Conservation (phyloP, 1,284 basidiomycete species). For the Cutaneotrichosporon sp. region DNA sequence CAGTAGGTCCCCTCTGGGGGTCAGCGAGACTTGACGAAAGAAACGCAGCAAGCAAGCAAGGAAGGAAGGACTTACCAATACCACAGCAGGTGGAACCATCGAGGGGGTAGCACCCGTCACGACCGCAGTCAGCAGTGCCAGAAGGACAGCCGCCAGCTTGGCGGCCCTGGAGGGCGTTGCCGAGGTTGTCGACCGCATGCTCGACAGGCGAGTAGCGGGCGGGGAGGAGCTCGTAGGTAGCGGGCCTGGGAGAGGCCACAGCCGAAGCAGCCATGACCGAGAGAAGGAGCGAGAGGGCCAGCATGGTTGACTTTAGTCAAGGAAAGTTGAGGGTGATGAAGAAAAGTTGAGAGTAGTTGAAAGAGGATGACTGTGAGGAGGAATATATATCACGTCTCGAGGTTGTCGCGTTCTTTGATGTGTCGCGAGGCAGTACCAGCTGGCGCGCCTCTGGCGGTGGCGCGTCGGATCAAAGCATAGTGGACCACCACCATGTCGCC, state of each 20-base stretch:
- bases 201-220: neutral
- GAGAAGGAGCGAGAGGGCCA: neutral
- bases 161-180: neutral
- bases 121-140: neutral
- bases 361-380: no score
- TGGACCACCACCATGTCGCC: no score
- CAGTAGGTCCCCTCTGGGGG: constrained; percentile 5
- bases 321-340: no score
- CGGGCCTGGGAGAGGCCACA: neutral
- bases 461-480: no score
- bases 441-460: no score
- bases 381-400: no score
- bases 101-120: neutral
- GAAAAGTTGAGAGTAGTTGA: no score
- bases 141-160: neutral
- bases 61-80: neutral
- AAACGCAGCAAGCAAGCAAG: neutral
- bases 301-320: neutral
- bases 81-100: constrained; percentile 5
- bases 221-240: neutral
- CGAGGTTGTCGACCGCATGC: neutral
- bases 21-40: neutral
- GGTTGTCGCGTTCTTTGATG: no score
- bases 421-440: no score
- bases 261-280: constrained; percentile 1